A percentile compares a stretch with the other conserved stretches of the same genome.
These are phyloP conservation scores for Talaromyces verruculosus DNA, from an alignment of 2,329 filamentous ascomycete genomes.

Conservation along the genomic window DNA sequence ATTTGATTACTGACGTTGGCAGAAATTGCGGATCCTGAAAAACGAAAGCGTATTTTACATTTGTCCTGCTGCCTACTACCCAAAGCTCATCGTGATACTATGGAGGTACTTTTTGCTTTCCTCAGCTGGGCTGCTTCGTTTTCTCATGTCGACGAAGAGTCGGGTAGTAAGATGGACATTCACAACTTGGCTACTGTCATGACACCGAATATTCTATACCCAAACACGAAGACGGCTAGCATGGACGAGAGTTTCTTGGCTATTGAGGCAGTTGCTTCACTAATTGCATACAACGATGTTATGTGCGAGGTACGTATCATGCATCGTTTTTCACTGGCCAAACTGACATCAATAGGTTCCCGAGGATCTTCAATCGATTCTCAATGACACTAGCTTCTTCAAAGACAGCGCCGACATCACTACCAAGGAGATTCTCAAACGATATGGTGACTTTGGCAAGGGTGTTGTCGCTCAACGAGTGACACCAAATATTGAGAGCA, in stretches of 20 bases:
- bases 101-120: constrained; percentile 95
- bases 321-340: constrained; percentile 67
- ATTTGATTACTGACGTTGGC: constrained; percentile 10
- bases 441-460: constrained; percentile 80
- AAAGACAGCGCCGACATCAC: constrained; percentile 82
- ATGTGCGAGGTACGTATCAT: constrained; percentile 82
- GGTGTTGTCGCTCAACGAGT: constrained; percentile 59
- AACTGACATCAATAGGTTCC: constrained; percentile 65
- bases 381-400: constrained; percentile 80
- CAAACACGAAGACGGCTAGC: constrained; percentile 64
- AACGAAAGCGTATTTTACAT: constrained; percentile 81
- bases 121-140: constrained; percentile 97
- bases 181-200: constrained; percentile 97
- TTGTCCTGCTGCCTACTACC: constrained; percentile 89
- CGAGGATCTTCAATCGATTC: constrained; percentile 80
- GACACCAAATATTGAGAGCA: constrained; percentile 52
- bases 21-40: constrained; percentile 78
- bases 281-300: constrained; percentile 91
- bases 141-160: constrained; percentile 94
- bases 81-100: constrained; percentile 85
- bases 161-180: constrained; percentile 97
- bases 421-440: constrained; percentile 93
- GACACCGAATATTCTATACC: constrained; percentile 89
- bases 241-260: constrained; percentile 89
- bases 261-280: constrained; percentile 85